Percentiles rank a stretch among this genome's conserved stretches.
Conservation (phyloP, 495 filamentous ascomycete species). For the Penicillium bialowiezense region DNA sequence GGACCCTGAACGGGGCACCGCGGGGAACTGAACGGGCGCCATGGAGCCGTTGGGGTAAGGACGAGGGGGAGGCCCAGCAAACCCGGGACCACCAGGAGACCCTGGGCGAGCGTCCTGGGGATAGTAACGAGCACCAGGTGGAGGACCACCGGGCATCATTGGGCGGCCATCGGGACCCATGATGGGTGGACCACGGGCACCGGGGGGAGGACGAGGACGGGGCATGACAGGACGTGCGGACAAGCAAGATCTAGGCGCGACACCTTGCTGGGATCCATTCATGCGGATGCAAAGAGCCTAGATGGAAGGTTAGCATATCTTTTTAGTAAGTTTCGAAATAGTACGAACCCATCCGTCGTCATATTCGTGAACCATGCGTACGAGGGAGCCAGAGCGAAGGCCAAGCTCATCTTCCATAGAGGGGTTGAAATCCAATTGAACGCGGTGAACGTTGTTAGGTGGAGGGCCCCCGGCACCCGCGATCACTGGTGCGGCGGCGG, state of each 20-base stretch:
- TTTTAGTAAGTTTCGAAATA: not conserved
- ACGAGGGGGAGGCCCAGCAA: conserved; percentile 29
- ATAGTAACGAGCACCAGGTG: conserved; percentile 34
- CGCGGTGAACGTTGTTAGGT: conserved; percentile 70
- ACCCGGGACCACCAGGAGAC: conserved; percentile 32
- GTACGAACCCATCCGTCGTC: conserved; percentile 94
- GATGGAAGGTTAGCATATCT: conserved; percentile 35
- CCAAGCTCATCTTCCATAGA: conserved; percentile 89
- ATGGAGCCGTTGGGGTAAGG: conserved; percentile 30
- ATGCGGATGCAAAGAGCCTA: conserved; percentile 88
- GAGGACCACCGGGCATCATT: conserved; percentile 32
- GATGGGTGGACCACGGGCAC: conserved; percentile 47
- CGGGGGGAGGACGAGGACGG: conserved; percentile 57
- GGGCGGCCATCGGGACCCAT: conserved; percentile 50
- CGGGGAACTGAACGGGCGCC: conserved; percentile 14
- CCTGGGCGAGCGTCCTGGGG: conserved; percentile 38
- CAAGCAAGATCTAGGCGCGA: conserved; percentile 88
- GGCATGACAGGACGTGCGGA: conserved; percentile 92
- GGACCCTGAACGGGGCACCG: conserved; percentile 12
- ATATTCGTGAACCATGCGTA: conserved; percentile 90
- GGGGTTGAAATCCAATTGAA: conserved; percentile 93
- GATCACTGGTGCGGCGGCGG: conserved; percentile 27
- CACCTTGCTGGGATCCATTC: conserved; percentile 87
- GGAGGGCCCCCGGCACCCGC: conserved; percentile 32
- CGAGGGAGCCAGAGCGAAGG: conserved; percentile 73